A percentile compares a stretch with the other conserved stretches of the same genome.
These are phyloP conservation scores for Mycena kentingensis DNA, from an alignment of 768 basidiomycete genomes.

Conservation along the genomic window DNA sequence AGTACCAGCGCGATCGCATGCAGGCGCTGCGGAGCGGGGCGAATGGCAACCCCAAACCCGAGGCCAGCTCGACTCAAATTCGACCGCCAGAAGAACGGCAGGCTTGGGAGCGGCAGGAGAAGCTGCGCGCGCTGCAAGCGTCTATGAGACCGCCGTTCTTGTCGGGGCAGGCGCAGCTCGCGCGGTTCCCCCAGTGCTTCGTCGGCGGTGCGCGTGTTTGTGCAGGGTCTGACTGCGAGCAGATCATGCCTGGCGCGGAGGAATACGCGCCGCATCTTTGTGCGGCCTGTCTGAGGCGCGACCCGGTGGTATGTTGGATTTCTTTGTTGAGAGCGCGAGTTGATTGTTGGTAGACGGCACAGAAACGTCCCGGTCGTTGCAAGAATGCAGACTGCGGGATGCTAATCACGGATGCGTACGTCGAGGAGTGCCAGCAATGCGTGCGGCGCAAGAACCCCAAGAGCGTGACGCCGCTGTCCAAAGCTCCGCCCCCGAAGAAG, in stretches of 20 bases:
- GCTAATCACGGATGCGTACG: constrained; percentile 15
- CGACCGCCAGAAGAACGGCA: constrained; percentile 5
- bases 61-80: too few relatives aligned
- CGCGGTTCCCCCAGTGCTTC: background rate
- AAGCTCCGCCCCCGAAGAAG: constrained; percentile 8
- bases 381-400: constrained; percentile 29
- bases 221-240: constrained; percentile 33
- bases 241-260: constrained; percentile 35
- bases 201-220: constrained; percentile 43
- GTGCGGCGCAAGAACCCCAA: constrained; percentile 21
- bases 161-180: background rate
- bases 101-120: constrained; percentile 21
- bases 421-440: constrained; percentile 32
- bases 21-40: constrained; percentile 4
- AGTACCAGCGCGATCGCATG: constrained; percentile 21
- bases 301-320: constrained; percentile 13
- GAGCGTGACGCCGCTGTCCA: background rate
- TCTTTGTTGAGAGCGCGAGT: constrained; percentile 4
- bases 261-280: constrained; percentile 48
- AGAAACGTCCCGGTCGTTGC: constrained; percentile 20
- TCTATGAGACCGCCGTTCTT: background rate
- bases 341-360: constrained; percentile 11
- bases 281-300: constrained; percentile 35
- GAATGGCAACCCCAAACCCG: too few relatives aligned
- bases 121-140: constrained; percentile 14